These are phyloP conservation scores for thale cress (Arabidopsis thaliana) DNA, from an alignment of 345 rosid genomes.

Conservation along the genomic window TAIR10.1 NC_003075.7:18268501-18269000, in stretches of 20 bases:
- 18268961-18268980: conserved; percentile 63
- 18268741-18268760: not conserved
- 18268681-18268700: conserved; percentile 8
- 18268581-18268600: conserved; percentile 78
- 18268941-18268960: conserved; percentile 85
- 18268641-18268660: conserved; percentile 84
- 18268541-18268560: conserved; percentile 59
- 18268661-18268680: conserved; percentile 83
- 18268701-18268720: not conserved
- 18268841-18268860: not conserved
- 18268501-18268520: conserved; percentile 48
- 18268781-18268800: not conserved
- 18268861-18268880: not conserved
- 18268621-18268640: conserved; percentile 81
- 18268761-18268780: not conserved
- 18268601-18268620: conserved; percentile 88
- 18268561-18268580: conserved; percentile 70
- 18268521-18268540: conserved; percentile 38
- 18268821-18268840: not conserved
- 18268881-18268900: not conserved
- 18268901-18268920: conserved; percentile 16
- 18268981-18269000: conserved; percentile 70
- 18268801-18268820: not conserved
- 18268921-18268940: conserved; percentile 52
- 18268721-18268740: no score